These are phyloP conservation scores for Nepenthes mirabilis DNA, from an alignment of 148 eudicot genomes.

Conservation along the genomic window DNA sequence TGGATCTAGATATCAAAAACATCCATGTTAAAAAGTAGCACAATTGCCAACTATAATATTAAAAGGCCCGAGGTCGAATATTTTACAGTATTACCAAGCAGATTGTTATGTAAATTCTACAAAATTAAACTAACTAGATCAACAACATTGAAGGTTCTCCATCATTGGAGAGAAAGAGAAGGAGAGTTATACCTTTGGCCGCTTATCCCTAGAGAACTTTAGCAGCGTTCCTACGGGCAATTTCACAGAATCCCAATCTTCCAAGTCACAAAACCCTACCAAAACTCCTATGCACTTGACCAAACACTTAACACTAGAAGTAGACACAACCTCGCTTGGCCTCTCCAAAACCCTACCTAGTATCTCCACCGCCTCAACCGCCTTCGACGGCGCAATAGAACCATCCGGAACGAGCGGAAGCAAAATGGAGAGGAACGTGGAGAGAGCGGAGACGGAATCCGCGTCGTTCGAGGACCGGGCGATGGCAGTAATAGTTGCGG, in stretches of 20 bases:
- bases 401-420: constrained; percentile 39
- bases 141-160: no score
- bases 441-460: constrained; percentile 42
- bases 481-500: constrained; percentile 46
- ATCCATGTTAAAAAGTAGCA: no score
- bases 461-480: constrained; percentile 28
- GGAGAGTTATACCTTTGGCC: constrained; percentile 56
- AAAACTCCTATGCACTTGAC: no score
- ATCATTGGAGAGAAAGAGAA: neutral
- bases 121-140: no score
- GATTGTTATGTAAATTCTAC: no score
- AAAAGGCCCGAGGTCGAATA: no score
- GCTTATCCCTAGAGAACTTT: constrained; percentile 57
- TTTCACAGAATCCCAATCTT: constrained; percentile 46
- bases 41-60: no score
- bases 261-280: constrained; percentile 22
- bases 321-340: constrained; percentile 18
- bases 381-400: constrained; percentile 18
- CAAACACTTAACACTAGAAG: constrained; percentile 66
- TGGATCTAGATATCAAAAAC: no score
- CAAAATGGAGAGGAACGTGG: constrained; percentile 51
- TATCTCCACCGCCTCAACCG: constrained; percentile 41
- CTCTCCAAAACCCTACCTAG: constrained; percentile 30
- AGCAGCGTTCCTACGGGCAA: constrained; percentile 41
- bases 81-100: no score